Percentiles rank a stretch among this genome's conserved stretches.
Evolutionary conservation across 129 eudicot species (phyloP).

Genomic region (Pittosporum tobira): DNA sequence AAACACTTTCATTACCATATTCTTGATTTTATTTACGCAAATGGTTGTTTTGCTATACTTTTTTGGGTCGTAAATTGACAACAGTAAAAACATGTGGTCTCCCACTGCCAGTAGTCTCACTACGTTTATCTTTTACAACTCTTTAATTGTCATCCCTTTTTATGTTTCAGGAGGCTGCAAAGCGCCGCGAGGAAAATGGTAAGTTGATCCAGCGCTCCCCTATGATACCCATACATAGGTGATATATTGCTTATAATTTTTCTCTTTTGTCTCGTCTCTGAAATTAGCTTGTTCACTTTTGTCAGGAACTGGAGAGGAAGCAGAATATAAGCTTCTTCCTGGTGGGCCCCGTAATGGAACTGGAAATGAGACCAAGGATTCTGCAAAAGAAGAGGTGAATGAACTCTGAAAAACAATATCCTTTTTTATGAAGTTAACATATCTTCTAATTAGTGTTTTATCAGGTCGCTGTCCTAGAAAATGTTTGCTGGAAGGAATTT

Average conservation of each 20-base stretch:
- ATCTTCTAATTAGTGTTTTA: conserved; percentile 1
- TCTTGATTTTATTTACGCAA: neutral
- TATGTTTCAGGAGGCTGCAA: conserved; percentile 67
- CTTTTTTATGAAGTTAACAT: neutral
- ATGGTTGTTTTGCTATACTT: neutral
- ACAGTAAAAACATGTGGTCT: neutral
- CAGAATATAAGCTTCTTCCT: conserved; percentile 85
- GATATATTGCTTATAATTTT: neutral
- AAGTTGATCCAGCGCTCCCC: conserved; percentile 14
- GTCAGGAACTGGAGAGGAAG: conserved; percentile 39
- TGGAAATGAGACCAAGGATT: conserved; percentile 15
- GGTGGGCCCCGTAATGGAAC: conserved; percentile 47
- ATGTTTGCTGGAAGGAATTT: conserved; percentile 88
- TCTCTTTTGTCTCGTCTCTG: neutral
- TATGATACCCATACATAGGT: conserved; percentile 2
- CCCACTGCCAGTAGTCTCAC: neutral
- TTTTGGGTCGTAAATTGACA: neutral
- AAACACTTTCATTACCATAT: neutral
- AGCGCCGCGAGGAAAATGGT: conserved; percentile 48
- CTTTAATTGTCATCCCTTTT: neutral
- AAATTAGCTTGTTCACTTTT: conserved; percentile 5
- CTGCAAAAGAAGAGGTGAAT: conserved; percentile 46
- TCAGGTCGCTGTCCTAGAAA: conserved; percentile 61
- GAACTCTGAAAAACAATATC: neutral
- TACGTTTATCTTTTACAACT: neutral